These are phyloP conservation scores for Chalciporus sphaerocephalus DNA, from an alignment of 768 basidiomycete species.

Conservation along the genomic window DNA sequence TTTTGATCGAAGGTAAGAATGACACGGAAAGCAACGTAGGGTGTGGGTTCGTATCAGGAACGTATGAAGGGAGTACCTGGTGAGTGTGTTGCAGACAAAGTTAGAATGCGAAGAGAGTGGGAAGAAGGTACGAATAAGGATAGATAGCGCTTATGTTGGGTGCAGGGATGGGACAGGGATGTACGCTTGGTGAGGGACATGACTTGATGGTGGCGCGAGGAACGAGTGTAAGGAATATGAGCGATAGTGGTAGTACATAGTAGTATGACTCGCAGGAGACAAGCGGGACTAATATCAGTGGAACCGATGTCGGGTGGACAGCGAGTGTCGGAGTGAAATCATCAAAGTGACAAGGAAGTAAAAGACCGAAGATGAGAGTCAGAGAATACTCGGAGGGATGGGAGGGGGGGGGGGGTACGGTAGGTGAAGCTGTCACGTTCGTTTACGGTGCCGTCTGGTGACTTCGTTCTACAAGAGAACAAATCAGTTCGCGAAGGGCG, in stretches of 20 bases:
- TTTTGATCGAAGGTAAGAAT: constrained; percentile 10
- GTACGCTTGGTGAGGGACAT: constrained; percentile 1
- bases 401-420: too few relatives aligned
- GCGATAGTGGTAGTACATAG: too few relatives aligned
- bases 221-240: too few relatives aligned
- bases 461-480: too few relatives aligned
- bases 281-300: too few relatives aligned
- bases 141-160: constrained; percentile 14
- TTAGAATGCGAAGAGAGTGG: not conserved
- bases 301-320: not conserved
- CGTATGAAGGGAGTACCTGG: constrained; percentile 4
- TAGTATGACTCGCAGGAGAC: too few relatives aligned
- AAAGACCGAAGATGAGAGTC: not conserved
- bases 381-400: too few relatives aligned
- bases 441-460: too few relatives aligned
- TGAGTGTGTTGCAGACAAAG: too few relatives aligned
- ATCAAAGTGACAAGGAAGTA: not conserved
- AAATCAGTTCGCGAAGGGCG: too few relatives aligned
- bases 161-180: not conserved
- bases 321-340: not conserved
- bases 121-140: constrained; percentile 6
- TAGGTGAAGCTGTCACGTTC: too few relatives aligned
- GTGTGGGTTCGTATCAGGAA: constrained; percentile 17
- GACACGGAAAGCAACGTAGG: not conserved
- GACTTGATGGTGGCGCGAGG: not conserved